A percentile compares a stretch with the other conserved stretches of the same genome.
Evolutionary conservation across 495 filamentous ascomycete genomes (phyloP).

Genomic region (Penicillium coffeae): DNA sequence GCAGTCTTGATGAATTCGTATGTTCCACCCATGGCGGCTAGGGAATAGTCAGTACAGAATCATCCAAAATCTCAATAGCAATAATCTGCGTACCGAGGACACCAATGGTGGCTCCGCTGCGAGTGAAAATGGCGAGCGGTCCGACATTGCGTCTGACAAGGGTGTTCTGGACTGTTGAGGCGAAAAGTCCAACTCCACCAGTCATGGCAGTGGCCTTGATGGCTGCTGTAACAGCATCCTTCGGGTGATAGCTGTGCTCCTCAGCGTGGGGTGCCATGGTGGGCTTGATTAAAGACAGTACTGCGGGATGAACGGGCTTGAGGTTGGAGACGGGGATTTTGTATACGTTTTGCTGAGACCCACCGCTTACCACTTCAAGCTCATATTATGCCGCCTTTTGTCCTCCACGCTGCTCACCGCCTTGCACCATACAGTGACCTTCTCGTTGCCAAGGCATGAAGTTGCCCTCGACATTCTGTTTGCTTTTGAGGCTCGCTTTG

Average conservation of each 20-base stretch:
- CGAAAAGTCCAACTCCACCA: conserved; percentile 63
- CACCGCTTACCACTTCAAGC: conserved; percentile 23
- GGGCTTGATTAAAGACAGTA: conserved; percentile 25
- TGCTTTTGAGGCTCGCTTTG: no score
- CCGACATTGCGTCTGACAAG: conserved; percentile 75
- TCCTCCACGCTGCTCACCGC: neutral
- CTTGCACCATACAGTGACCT: neutral
- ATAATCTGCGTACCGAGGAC: conserved; percentile 56
- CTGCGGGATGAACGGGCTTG: conserved; percentile 21
- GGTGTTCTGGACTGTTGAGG: conserved; percentile 80
- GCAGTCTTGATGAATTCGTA: conserved; percentile 73
- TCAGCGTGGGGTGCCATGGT: conserved; percentile 47
- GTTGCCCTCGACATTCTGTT: neutral
- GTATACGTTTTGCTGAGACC: conserved; percentile 26
- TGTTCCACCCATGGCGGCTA: conserved; percentile 75
- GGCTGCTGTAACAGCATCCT: conserved; percentile 69
- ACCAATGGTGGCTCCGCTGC: conserved; percentile 61
- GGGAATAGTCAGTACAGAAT: conserved; percentile 16
- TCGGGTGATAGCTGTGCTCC: conserved; percentile 63
- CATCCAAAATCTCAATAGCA: neutral
- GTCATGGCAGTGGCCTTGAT: conserved; percentile 61
- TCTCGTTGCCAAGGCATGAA: neutral
- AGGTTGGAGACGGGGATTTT: conserved; percentile 7
- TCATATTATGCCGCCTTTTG: neutral
- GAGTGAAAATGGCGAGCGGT: conserved; percentile 69